Evolutionary conservation across 371 early-diverging fungal genomes (phyloP).

Genomic region (Mucor lusitanicus): DNA sequence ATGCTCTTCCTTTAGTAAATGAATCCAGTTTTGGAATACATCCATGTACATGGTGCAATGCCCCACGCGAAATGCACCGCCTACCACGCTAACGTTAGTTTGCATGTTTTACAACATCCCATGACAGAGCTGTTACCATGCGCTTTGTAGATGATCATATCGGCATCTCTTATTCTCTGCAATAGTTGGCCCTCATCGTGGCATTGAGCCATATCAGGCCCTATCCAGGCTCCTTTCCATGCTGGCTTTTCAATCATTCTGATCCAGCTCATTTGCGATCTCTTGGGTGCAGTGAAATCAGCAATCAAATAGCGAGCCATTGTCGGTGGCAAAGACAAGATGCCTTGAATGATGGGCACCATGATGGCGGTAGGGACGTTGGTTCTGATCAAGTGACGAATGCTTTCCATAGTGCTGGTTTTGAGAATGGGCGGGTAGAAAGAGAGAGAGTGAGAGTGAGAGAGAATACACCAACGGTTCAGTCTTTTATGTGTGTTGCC

Average conservation of each 20-base stretch:
- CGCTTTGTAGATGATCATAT: constrained; percentile 42
- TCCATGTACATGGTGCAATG: constrained; percentile 43
- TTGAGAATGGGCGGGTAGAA: neutral
- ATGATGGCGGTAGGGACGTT: constrained; percentile 9
- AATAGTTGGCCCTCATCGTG: constrained; percentile 16
- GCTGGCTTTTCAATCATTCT: constrained; percentile 4
- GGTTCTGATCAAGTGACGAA: neutral
- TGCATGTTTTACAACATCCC: neutral
- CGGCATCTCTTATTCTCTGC: constrained; percentile 32
- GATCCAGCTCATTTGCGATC: constrained; percentile 21
- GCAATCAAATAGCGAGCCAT: constrained; percentile 13
- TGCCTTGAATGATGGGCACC: neutral
- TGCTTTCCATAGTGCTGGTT: neutral
- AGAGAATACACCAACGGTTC: no score
- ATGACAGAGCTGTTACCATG: constrained; percentile 28
- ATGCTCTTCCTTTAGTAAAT: constrained; percentile 30
- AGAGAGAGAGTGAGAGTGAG: neutral
- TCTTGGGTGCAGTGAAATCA: constrained; percentile 19
- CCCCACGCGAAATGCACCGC: constrained; percentile 46
- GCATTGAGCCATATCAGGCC: constrained; percentile 10
- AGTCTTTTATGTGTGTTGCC: neutral
- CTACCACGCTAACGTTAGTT: constrained; percentile 7
- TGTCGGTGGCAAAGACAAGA: constrained; percentile 11
- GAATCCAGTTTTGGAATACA: constrained; percentile 41
- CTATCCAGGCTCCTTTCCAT: constrained; percentile 36